Percentiles rank a stretch among this genome's conserved stretches.
Conservation (phyloP, 2,329 filamentous ascomycete species). For the Biscogniauxia marginata region DNA sequence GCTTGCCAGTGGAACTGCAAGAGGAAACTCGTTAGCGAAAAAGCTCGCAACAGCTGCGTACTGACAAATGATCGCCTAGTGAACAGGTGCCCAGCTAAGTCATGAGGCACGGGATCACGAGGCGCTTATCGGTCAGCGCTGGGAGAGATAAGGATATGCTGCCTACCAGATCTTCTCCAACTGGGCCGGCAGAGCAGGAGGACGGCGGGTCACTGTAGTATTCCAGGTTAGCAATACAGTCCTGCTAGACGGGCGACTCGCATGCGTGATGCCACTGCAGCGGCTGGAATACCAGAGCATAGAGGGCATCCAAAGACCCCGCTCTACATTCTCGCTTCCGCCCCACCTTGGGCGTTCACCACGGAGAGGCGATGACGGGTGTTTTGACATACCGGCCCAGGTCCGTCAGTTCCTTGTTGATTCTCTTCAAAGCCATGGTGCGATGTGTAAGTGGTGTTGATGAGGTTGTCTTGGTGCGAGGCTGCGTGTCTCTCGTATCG, state of each 20-base stretch:
- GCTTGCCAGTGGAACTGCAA: slow-evolving; percentile 98
- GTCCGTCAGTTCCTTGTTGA: slow-evolving; percentile 91
- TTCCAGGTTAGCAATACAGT: slow-evolving; percentile 30
- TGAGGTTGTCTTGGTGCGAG: slow-evolving; percentile 14
- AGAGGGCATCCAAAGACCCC: slow-evolving; percentile 24
- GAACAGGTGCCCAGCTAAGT: slow-evolving; percentile 25
- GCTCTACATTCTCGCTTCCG: slow-evolving; percentile 18
- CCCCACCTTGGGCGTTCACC: slow-evolving; percentile 29
- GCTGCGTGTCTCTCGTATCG: slow-evolving; percentile 21
- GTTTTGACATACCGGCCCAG: slow-evolving; percentile 71
- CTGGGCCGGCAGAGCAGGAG: slow-evolving; percentile 95
- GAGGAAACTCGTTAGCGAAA: slow-evolving; percentile 32
- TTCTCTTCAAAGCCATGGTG: slow-evolving; percentile 86
- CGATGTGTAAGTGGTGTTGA: slow-evolving; percentile 23
- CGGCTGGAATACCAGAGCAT: background rate
- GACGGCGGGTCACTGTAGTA: slow-evolving; percentile 85
- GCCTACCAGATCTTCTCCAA: slow-evolving; percentile 92
- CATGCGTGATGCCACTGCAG: background rate
- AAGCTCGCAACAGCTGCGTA: slow-evolving; percentile 1
- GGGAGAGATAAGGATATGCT: slow-evolving; percentile 32
- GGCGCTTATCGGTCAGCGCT: slow-evolving; percentile 27
- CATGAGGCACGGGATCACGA: slow-evolving; percentile 12
- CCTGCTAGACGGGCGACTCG: background rate
- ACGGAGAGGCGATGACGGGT: slow-evolving; percentile 18
- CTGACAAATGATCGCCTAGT: background rate